Evolutionary conservation across 176 grass and related monocot species (phyloP).

Genomic region (Thinopyrum elongatum): DNA sequence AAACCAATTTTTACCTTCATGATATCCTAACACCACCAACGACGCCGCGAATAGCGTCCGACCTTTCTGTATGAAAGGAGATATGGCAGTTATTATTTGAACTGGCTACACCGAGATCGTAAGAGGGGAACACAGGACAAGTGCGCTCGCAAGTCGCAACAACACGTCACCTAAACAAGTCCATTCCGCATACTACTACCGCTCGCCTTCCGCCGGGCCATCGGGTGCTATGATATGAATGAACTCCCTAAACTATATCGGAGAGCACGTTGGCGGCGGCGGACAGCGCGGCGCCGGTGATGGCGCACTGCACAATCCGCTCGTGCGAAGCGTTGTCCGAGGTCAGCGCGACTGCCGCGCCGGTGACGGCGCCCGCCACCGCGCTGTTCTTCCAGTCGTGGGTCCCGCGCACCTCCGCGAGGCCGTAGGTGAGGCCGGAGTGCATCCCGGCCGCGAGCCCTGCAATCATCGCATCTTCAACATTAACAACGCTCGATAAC

Average conservation of each 20-base stretch:
- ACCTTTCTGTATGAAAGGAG: too few relatives aligned
- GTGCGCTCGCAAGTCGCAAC: not conserved
- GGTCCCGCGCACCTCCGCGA: constrained; percentile 73
- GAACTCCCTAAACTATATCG: constrained; percentile 55
- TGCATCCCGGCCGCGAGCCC: constrained; percentile 83
- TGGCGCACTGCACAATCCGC: constrained; percentile 69
- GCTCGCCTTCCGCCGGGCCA: not conserved
- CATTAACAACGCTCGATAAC: not conserved
- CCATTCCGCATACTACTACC: too few relatives aligned
- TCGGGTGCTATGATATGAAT: too few relatives aligned
- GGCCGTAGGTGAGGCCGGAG: constrained; percentile 82
- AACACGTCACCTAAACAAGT: not conserved
- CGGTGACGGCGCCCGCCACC: constrained; percentile 70
- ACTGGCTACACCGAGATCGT: not conserved
- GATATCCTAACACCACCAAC: too few relatives aligned
- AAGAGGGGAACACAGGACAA: not conserved
- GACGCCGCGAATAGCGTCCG: too few relatives aligned
- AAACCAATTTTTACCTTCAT: too few relatives aligned
- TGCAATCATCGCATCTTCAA: constrained; percentile 1
- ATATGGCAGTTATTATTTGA: not conserved
- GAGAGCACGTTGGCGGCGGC: constrained; percentile 77
- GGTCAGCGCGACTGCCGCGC: constrained; percentile 65
- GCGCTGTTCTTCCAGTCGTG: constrained; percentile 96
- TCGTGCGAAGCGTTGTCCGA: constrained; percentile 59
- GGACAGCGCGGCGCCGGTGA: constrained; percentile 80